Evolutionary conservation across 2,329 filamentous ascomycete genomes (phyloP).

Genomic region (Helotiales sp.): DNA sequence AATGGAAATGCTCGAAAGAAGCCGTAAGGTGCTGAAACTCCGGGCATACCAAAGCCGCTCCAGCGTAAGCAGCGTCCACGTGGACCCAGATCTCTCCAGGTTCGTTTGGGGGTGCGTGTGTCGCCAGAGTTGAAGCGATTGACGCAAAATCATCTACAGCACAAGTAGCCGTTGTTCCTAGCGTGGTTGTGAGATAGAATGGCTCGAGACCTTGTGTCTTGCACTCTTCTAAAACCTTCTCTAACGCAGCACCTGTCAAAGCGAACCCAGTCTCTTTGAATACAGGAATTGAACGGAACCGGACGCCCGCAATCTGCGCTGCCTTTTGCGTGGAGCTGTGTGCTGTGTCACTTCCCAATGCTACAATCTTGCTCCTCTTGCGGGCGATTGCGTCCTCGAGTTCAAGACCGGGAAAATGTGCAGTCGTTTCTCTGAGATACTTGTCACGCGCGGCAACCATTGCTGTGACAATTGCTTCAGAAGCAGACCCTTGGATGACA

Average conservation of each 20-base stretch:
- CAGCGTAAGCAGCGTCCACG: slow-evolving; percentile 90
- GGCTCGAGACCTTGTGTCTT: slow-evolving; percentile 72
- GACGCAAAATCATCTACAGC: slow-evolving; percentile 75
- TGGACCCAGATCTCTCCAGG: slow-evolving; percentile 78
- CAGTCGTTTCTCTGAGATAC: slow-evolving; percentile 63
- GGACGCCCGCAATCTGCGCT: slow-evolving; percentile 81
- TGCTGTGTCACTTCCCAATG: slow-evolving; percentile 74
- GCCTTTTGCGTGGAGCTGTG: slow-evolving; percentile 88
- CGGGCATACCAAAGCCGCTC: slow-evolving; percentile 77
- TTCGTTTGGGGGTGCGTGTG: slow-evolving; percentile 39
- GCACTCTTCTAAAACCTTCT: slow-evolving; percentile 62
- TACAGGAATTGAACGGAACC: slow-evolving; percentile 70
- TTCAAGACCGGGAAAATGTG: slow-evolving; percentile 51
- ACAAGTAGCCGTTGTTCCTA: slow-evolving; percentile 88
- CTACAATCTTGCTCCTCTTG: slow-evolving; percentile 72
- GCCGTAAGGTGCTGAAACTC: slow-evolving; percentile 72
- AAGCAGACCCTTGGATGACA: slow-evolving; percentile 91
- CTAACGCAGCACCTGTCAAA: slow-evolving; percentile 66
- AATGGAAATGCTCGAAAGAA: slow-evolving; percentile 70
- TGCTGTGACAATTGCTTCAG: slow-evolving; percentile 81
- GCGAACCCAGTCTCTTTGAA: slow-evolving; percentile 63
- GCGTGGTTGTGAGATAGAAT: slow-evolving; percentile 80
- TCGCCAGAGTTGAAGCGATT: slow-evolving; percentile 34
- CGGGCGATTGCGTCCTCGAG: slow-evolving; percentile 70
- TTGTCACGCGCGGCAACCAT: slow-evolving; percentile 86